Base-by-base conservation (phyloP, 177 flowering plant genomes). In the Vitis hybrid region DNA sequence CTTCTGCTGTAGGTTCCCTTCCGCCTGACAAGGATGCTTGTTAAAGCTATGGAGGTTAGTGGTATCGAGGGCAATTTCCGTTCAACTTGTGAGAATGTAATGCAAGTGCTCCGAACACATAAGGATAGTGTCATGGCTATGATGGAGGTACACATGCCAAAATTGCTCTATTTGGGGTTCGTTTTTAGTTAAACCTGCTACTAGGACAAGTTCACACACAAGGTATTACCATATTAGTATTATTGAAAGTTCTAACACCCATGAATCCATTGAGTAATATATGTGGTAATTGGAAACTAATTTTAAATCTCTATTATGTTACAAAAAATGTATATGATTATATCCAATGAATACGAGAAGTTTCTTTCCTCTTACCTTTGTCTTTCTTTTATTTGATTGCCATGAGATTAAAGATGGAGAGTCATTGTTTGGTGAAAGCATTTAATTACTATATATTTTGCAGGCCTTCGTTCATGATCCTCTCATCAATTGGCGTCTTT, bases 381-480 rank as follows among this genome's bases (percentile, higher is more conserved):
- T 39, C 1, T 39, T 6, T 39, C 30, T 39, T 6, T 39, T 6
- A 6, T 8, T 39, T 39, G 48, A 26, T 26, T 26, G 30, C 30
- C 30, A 26, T 26, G 30, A 26, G 48, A 39, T 6, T 8, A 39
- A 39, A 39, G 48, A 39, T 39, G 48, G 48, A 39, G 48, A 39
- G 48, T 39, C 9, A 6, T 6, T 39, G 48, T 39, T 6, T 39
- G 9, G 48, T 39, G 9, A 39, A 39, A 39, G 48, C 48, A 39
- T 6, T 39, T 39, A 39, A 39, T 39, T 39, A 39, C 48, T 6
- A 39, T 26, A 39, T 39, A 8, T 8, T 8, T 82, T 78, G 66
- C 87, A 96, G 99, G 98, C 99, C 51, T 96, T 96, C 77, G 99
- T 96, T 64, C 99, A 94, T 62, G 99, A 96, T 72, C 99, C 99